A percentile compares a stretch with the other conserved stretches of the same genome.
phyloP scores from a whole-genome alignment of 306 rosid genomes.

The Delonix regia region DNA sequence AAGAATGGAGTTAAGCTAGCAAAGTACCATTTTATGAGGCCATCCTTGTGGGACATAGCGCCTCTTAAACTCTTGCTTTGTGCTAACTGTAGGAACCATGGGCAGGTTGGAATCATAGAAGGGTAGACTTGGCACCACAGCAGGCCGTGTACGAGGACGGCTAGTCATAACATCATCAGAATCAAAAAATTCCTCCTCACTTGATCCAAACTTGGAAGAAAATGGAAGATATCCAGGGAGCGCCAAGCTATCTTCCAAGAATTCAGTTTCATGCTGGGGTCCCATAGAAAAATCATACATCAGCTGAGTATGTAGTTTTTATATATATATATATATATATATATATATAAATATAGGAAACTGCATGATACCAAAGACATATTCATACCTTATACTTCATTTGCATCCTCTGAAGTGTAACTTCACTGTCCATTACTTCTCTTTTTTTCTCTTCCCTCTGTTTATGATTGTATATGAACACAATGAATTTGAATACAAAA shows the following conservation, averaged over 20 bases:
- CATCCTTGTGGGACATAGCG: conserved; percentile 79
- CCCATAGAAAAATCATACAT: conserved; percentile 17
- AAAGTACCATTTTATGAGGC: conserved; percentile 90
- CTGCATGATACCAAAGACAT: conserved; percentile 1
- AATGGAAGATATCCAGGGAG: conserved; percentile 31
- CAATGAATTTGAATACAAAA: conserved; percentile 31
- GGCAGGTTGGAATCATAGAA: conserved; percentile 56
- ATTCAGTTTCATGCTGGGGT: conserved; percentile 36
- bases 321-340: too few relatives aligned
- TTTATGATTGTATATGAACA: conserved; percentile 31
- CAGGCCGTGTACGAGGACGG: conserved; percentile 61
- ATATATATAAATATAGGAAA: neutral
- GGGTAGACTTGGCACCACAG: conserved; percentile 51
- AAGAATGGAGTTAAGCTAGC: neutral
- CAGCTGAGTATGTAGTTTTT: neutral
- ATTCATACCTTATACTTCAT: conserved; percentile 84
- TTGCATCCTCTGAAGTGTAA: conserved; percentile 87
- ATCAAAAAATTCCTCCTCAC: conserved; percentile 81
- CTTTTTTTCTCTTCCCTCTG: conserved; percentile 96
- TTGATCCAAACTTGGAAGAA: conserved; percentile 24
- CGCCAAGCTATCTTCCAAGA: conserved; percentile 38
- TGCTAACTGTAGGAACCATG: conserved; percentile 56
- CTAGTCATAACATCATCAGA: conserved; percentile 73
- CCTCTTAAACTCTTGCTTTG: conserved; percentile 76
- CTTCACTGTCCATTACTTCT: conserved; percentile 92